Conservation (phyloP, 441 rosid species). For the Erysimum pusillum region DNA sequence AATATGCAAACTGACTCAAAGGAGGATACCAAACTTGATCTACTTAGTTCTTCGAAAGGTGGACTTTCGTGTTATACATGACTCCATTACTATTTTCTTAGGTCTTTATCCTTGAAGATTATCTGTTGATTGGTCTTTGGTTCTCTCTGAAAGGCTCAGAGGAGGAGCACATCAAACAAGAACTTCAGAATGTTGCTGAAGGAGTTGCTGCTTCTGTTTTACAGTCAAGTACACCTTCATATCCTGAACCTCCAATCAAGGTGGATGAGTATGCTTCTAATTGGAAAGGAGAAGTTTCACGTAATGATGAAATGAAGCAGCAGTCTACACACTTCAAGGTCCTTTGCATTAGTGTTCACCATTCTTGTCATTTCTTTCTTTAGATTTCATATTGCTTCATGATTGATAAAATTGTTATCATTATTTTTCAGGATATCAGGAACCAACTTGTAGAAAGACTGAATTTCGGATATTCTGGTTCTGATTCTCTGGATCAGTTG, state of each 20-base stretch:
- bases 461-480: background rate
- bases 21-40: background rate
- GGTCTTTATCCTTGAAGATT: background rate
- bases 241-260: background rate
- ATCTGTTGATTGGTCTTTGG: conserved; percentile 9
- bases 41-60: conserved; percentile 11
- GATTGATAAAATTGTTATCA: background rate
- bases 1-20: conserved; percentile 11
- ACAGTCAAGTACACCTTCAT: conserved; percentile 14
- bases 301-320: background rate
- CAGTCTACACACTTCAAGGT: conserved; percentile 22
- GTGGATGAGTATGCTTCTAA: background rate
- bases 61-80: background rate
- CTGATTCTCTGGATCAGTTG: conserved; percentile 21
- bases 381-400: background rate
- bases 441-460: conserved; percentile 5
- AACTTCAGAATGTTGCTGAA: conserved; percentile 9
- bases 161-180: conserved; percentile 14
- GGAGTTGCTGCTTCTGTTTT: conserved; percentile 14
- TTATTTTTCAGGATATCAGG: conserved; percentile 6
- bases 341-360: background rate
- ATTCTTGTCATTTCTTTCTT: background rate
- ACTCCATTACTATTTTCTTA: background rate
- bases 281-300: background rate
- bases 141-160: background rate